These are phyloP conservation scores for Pelargonium nanum DNA, from an alignment of 345 rosid species.

Conservation along the genomic window DNA sequence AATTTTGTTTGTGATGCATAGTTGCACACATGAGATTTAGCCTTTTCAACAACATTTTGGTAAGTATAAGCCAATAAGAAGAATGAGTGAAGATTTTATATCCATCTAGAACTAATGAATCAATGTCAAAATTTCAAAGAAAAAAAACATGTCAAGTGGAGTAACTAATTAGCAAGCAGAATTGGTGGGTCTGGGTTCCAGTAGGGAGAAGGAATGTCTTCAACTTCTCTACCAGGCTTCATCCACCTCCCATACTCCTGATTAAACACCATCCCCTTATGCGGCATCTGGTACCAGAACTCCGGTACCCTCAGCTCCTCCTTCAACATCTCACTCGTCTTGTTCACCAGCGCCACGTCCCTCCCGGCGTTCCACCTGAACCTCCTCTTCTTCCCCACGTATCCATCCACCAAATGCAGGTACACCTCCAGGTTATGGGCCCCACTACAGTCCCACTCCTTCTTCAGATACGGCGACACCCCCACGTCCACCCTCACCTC, in stretches of 20 bases:
- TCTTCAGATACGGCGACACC: conserved; percentile 30
- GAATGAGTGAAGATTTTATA: too few relatives aligned
- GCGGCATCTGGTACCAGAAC: conserved; percentile 26
- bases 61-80: too few relatives aligned
- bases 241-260: conserved; percentile 67
- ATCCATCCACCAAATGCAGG: conserved; percentile 38
- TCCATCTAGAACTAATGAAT: too few relatives aligned
- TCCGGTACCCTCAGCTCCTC: conserved; percentile 29
- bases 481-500: conserved; percentile 20
- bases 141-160: too few relatives aligned
- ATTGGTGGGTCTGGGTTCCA: too few relatives aligned
- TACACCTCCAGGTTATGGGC: conserved; percentile 29
- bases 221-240: conserved; percentile 45
- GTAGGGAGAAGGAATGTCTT: conserved; percentile 82
- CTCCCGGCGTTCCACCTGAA: conserved; percentile 24
- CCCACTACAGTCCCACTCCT: conserved; percentile 19
- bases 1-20: too few relatives aligned
- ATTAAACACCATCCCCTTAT: conserved; percentile 52
- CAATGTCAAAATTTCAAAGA: too few relatives aligned
- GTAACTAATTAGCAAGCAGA: too few relatives aligned
- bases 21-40: too few relatives aligned
- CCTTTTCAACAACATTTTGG: too few relatives aligned
- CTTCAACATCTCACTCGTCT: conserved; percentile 29
- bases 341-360: conserved; percentile 35
- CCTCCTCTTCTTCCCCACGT: not conserved